Base-by-base conservation (phyloP, 2,329 filamentous ascomycete genomes). In the Helicocarpus griseus region DNA sequence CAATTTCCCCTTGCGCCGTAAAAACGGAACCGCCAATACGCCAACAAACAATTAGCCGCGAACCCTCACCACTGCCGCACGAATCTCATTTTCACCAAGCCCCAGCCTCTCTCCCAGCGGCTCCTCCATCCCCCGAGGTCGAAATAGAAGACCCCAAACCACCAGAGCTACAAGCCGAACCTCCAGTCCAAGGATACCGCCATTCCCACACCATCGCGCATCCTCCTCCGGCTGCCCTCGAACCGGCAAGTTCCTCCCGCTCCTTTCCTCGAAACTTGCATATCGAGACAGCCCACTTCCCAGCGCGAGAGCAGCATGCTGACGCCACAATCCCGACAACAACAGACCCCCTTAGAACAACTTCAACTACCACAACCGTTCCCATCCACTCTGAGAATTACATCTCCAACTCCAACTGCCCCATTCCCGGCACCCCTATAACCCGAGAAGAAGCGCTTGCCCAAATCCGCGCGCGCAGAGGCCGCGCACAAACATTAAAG, bases 401-500 rank as follows among this genome's bases (percentile, higher is more conserved):
- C 38, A 44, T 53, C 14, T 39, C 54, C 2, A 53, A 57, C 2
- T 60, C 48, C 38, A 45, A 26, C 58, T 58, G 58, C 26, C 59
- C 61, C 24, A 55, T 72, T 14, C 65, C 68, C 1, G 67, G 69
- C n/a, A 71, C 69, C 1, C 72, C 73, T 3, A 67, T 75, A 49
- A 70, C 65, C 47, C 69, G 73, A 19, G 73, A 76, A 61, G 68
- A 73, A 53, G 73, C 73, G 1, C 63, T 76, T 1, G 73, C 74
- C 6, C 72, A 75, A 55, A 76, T 76, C 39, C 62, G 72, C 52
- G 73, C 72, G n/a, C 63, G 73, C 44, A 65, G 73, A 50, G 71
- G 68, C 13, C 65, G 72, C 47, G 69, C 73, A n/a, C 68, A 69
- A 53, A 52, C 53, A 65, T 58, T 62, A 53, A 67, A 72, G 53